Percentiles rank a stretch among this genome's conserved stretches.
These are phyloP conservation scores for Neurospora sublineolata DNA, from an alignment of 495 filamentous ascomycete species.

Conservation along the genomic window DNA sequence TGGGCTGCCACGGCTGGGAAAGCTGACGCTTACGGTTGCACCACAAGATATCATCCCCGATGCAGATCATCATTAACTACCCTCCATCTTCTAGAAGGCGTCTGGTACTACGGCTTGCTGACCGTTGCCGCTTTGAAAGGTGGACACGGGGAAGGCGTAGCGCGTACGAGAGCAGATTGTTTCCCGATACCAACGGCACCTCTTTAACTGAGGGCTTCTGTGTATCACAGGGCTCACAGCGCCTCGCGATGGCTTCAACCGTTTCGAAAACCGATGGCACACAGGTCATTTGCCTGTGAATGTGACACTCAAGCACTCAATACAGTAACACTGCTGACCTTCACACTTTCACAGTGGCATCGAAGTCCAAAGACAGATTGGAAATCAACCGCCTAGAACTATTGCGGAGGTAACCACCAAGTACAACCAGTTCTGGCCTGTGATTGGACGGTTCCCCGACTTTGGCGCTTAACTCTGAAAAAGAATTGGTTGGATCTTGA, in stretches of 20 bases:
- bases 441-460: background rate
- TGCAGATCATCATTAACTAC: background rate
- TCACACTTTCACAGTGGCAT: background rate
- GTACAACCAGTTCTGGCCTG: background rate
- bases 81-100: background rate
- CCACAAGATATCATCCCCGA: background rate
- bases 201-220: background rate
- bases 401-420: background rate
- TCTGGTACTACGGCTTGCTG: background rate
- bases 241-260: background rate
- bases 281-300: background rate
- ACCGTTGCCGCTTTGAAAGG: background rate
- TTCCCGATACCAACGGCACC: background rate
- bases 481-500: slow-evolving; percentile 9
- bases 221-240: background rate
- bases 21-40: background rate
- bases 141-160: background rate
- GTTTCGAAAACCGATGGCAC: background rate
- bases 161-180: background rate
- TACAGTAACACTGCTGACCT: background rate
- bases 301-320: background rate
- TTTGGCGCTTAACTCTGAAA: slow-evolving; percentile 11
- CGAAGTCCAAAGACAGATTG: background rate
- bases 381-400: background rate
- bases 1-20: background rate